These are phyloP conservation scores for Byssothecium circinans DNA, from an alignment of 2,329 filamentous ascomycete genomes.

Conservation along the genomic window DNA sequence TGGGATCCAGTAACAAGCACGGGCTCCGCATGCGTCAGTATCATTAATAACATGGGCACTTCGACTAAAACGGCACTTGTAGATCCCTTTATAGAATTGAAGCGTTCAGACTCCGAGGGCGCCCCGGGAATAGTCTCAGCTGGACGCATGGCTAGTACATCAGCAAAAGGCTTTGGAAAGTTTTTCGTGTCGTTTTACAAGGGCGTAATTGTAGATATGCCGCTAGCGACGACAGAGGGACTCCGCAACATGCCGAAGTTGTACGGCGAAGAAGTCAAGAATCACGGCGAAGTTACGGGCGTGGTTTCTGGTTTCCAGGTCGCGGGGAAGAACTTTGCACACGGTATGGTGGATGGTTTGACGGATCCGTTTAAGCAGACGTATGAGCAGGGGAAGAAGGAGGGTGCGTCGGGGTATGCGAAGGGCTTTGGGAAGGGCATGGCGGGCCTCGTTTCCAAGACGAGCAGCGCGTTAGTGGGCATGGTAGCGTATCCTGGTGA, in stretches of 20 bases:
- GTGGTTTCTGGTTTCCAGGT: slow-evolving; percentile 37
- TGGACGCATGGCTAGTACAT: background rate
- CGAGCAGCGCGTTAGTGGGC: slow-evolving; percentile 5
- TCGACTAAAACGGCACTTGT: slow-evolving; percentile 60
- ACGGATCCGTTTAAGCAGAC: slow-evolving; percentile 36
- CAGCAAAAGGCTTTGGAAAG: slow-evolving; percentile 22
- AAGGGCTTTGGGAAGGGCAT: slow-evolving; percentile 40
- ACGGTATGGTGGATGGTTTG: slow-evolving; percentile 38
- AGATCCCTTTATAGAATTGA: slow-evolving; percentile 15
- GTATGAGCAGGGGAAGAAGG: slow-evolving; percentile 32
- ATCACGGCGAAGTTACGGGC: slow-evolving; percentile 37
- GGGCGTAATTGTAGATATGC: slow-evolving; percentile 42
- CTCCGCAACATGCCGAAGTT: slow-evolving; percentile 39
- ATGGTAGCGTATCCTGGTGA: slow-evolving; percentile 19
- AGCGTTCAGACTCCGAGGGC: too few species aligned
- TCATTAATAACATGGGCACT: slow-evolving; percentile 57
- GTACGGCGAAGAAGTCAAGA: slow-evolving; percentile 41
- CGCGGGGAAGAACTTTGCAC: slow-evolving; percentile 37
- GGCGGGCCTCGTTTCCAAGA: slow-evolving; percentile 11
- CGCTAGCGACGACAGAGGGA: slow-evolving; percentile 42
- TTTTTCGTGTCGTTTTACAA: slow-evolving; percentile 28
- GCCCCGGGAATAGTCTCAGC: background rate
- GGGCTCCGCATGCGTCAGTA: slow-evolving; percentile 59
- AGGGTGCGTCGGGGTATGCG: slow-evolving; percentile 35
- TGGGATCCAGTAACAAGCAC: slow-evolving; percentile 69